These are phyloP conservation scores for Sporisorium reilianum DNA, from an alignment of 1,284 basidiomycete species.

Conservation along the genomic window DNA sequence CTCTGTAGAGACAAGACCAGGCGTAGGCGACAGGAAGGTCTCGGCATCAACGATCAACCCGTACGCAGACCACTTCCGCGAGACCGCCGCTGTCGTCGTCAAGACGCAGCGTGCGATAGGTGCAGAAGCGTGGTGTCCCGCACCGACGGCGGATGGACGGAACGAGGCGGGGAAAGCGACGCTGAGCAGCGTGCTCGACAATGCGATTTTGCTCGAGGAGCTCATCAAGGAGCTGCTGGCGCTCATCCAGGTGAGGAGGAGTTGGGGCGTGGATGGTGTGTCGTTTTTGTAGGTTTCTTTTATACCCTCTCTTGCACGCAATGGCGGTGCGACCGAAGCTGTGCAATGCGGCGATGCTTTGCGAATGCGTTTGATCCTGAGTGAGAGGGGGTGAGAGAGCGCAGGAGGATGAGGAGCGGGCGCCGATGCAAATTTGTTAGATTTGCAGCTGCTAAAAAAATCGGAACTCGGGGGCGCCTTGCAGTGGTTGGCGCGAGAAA, in stretches of 20 bases:
- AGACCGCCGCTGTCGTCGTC: constrained; percentile 80
- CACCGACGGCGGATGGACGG: constrained; percentile 3
- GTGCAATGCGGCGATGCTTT: too few species aligned
- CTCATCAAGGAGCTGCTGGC: constrained; percentile 92
- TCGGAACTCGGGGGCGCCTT: neutral
- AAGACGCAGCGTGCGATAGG: constrained; percentile 76
- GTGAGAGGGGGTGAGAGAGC: neutral
- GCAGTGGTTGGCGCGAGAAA: neutral
- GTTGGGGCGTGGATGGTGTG: constrained; percentile 81
- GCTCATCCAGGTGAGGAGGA: constrained; percentile 84
- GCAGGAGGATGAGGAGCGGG: neutral
- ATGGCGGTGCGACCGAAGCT: neutral
- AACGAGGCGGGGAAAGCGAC: constrained; percentile 72
- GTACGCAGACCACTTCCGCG: constrained; percentile 80
- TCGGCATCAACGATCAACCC: constrained; percentile 49
- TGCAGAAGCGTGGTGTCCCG: constrained; percentile 26
- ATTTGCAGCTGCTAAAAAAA: neutral
- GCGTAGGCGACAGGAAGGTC: constrained; percentile 23
- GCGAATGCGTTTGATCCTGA: too few species aligned
- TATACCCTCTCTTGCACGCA: neutral
- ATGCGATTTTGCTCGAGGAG: constrained; percentile 94
- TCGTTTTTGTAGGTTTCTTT: constrained; percentile 5
- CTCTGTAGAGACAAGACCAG: neutral
- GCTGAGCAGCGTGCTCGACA: constrained; percentile 87
- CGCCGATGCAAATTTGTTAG: neutral